Evolutionary conservation across 495 filamentous ascomycete species (phyloP).

Genomic region (Trichoderma reesei): DNA sequence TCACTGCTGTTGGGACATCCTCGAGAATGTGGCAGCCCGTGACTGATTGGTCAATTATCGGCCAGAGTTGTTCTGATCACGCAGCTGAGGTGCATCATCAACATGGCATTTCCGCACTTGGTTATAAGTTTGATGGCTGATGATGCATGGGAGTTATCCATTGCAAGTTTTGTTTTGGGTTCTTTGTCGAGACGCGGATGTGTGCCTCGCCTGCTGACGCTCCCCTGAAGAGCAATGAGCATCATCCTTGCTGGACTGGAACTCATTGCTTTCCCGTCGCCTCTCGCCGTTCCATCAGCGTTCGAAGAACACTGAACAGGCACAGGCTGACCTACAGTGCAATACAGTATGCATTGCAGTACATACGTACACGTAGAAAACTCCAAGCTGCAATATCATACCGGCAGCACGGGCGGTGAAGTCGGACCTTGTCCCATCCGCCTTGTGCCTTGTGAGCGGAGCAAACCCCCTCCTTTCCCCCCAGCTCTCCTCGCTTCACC

Average conservation of each 20-base stretch:
- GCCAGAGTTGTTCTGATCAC: too few relatives aligned
- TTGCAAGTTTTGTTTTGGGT: too few relatives aligned
- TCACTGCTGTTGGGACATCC: background rate
- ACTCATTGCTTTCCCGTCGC: background rate
- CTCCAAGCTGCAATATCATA: too few relatives aligned
- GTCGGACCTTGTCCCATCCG: background rate
- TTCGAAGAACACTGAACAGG: background rate
- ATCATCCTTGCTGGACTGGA: background rate
- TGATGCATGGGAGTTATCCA: background rate
- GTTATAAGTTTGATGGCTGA: background rate
- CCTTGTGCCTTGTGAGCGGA: conserved; percentile 6
- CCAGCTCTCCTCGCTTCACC: too few relatives aligned
- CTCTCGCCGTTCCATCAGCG: background rate
- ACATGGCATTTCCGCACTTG: background rate
- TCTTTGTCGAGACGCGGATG: background rate
- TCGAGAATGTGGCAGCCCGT: background rate
- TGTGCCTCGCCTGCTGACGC: conserved; percentile 5
- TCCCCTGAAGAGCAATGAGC: conserved; percentile 3
- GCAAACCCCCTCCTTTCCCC: background rate
- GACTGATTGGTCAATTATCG: background rate
- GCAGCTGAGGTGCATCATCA: too few relatives aligned
- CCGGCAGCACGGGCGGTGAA: conserved; percentile 5
- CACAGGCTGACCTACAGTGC: conserved; percentile 1
- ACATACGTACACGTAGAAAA: too few relatives aligned
- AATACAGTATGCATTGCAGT: background rate